phyloP scores from a whole-genome alignment of 192 early-diverging fungal genomes.

The Podila epicladia region DNA sequence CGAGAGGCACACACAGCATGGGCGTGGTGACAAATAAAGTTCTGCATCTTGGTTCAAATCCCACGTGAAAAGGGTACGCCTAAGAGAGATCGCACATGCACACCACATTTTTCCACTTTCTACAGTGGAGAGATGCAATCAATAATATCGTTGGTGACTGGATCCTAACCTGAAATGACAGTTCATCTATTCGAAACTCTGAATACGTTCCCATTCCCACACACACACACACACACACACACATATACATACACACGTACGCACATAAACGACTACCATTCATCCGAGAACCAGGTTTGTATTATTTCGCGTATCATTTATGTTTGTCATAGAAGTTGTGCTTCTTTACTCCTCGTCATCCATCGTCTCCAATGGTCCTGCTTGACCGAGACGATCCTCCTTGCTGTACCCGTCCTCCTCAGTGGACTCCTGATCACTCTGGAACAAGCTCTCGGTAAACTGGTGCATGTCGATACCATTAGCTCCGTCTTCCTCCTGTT shows the following conservation, averaged over 20 bases:
- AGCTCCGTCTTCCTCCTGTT: background rate
- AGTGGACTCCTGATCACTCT: background rate
- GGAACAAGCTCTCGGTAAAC: slow-evolving; percentile 5
- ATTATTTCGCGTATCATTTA: background rate
- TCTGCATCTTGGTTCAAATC: background rate
- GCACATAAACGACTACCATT: too few relatives aligned
- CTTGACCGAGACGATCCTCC: slow-evolving; percentile 23
- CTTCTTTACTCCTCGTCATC: slow-evolving; percentile 15
- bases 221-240: too few relatives aligned
- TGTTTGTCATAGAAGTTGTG: background rate
- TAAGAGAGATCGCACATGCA: too few relatives aligned
- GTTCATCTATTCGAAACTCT: too few relatives aligned
- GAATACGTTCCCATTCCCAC: too few relatives aligned
- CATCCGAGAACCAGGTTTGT: too few relatives aligned
- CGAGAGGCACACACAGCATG: background rate
- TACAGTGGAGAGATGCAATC: background rate
- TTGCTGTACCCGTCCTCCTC: background rate
- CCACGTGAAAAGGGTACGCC: slow-evolving; percentile 3
- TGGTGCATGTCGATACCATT: background rate
- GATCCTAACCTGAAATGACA: too few relatives aligned
- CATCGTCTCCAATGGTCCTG: slow-evolving; percentile 27
- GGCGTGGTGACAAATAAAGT: slow-evolving; percentile 1
- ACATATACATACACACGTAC: too few relatives aligned
- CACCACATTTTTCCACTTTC: background rate
- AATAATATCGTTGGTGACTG: too few relatives aligned